phyloP scores from a whole-genome alignment of 208 protist genomes.

The Leishmania amazonensis region DNA sequence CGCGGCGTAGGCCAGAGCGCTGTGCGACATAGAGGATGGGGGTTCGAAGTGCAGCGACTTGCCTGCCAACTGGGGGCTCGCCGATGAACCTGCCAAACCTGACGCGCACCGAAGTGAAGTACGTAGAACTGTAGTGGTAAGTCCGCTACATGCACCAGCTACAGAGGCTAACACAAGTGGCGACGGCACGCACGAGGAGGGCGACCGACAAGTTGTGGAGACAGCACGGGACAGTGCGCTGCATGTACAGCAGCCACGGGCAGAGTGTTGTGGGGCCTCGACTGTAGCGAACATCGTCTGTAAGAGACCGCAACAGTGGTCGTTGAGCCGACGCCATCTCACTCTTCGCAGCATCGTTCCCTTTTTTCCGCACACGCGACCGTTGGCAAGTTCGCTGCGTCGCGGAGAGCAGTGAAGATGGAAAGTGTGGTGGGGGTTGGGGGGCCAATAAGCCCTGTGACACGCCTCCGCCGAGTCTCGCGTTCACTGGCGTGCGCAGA shows the following conservation, averaged over 20 bases:
- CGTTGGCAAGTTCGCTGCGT: neutral
- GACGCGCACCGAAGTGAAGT: neutral
- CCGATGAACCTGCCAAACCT: neutral
- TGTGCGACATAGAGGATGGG: slow-evolving; percentile 55
- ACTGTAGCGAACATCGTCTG: neutral
- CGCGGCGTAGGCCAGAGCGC: slow-evolving; percentile 60
- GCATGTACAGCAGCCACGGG: neutral
- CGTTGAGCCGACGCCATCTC: neutral
- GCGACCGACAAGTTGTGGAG: neutral
- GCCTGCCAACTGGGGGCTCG: neutral
- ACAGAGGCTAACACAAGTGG: neutral
- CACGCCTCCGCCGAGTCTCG: neutral
- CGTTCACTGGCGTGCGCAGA: neutral
- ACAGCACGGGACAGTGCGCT: neutral
- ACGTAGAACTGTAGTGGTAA: neutral
- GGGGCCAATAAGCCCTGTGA: neutral
- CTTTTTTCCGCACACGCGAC: neutral
- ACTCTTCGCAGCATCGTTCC: slow-evolving; percentile 3
- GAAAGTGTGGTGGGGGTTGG: neutral
- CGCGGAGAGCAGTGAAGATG: too few species aligned
- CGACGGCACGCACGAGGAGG: neutral
- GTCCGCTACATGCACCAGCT: neutral
- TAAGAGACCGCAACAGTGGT: neutral
- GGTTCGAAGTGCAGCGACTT: slow-evolving; percentile 35
- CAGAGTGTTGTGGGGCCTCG: neutral